phyloP scores from a whole-genome alignment of 306 rosid genomes.

The Malus fusca region DNA sequence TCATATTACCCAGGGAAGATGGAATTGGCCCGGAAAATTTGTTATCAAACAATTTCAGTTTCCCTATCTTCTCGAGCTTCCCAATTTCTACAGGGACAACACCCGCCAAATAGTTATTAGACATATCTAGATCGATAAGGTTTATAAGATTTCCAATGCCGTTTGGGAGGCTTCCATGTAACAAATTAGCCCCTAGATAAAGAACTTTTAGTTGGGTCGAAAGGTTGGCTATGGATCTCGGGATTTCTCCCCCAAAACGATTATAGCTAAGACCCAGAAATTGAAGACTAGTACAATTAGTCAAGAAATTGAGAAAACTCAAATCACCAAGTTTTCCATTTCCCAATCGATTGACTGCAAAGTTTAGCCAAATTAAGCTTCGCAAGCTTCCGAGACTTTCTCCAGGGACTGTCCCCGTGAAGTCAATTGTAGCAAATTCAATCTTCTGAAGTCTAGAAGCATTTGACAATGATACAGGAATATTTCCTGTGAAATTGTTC shows the following conservation, averaged over 20 bases:
- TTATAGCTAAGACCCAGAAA: rapidly evolving
- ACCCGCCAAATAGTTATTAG: background rate
- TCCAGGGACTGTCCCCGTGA: background rate
- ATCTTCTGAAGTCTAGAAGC: rapidly evolving
- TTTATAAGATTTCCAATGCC: background rate
- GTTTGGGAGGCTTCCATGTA: background rate
- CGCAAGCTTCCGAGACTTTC: background rate
- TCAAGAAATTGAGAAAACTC: background rate
- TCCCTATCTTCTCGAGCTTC: background rate
- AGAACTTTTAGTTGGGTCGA: background rate
- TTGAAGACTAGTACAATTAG: background rate
- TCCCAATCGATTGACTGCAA: background rate
- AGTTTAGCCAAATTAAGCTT: background rate
- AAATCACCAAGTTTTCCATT: background rate
- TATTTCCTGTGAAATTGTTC: background rate
- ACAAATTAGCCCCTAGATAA: background rate
- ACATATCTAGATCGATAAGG: rapidly evolving
- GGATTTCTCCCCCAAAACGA: background rate
- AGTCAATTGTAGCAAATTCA: rapidly evolving
- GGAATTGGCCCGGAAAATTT: background rate
- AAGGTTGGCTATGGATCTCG: background rate
- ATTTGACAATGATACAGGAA: background rate
- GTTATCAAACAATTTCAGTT: rapidly evolving
- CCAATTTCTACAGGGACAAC: background rate
- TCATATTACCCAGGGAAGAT: background rate